A percentile compares a stretch with the other conserved stretches of the same genome.
Conservation (phyloP, 31 red algal species). For the Endocladia muricata region DNA sequence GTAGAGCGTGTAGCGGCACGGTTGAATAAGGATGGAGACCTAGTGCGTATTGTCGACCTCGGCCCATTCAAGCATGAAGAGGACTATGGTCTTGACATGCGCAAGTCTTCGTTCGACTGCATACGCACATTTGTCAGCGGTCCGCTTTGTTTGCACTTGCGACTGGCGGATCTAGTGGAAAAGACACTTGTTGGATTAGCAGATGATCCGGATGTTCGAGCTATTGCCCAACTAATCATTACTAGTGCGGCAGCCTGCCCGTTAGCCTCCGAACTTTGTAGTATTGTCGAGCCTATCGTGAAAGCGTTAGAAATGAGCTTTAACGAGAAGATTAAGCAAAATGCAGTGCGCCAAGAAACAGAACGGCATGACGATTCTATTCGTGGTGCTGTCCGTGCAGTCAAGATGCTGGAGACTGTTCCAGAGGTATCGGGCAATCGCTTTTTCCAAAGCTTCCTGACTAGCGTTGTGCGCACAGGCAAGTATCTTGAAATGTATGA, state of each 20-base stretch:
- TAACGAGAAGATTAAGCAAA: slow-evolving; percentile 74
- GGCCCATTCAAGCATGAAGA: slow-evolving; percentile 91
- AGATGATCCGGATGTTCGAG: slow-evolving; percentile 74
- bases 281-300: slow-evolving; percentile 49
- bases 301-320: slow-evolving; percentile 62
- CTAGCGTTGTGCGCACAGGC: slow-evolving; percentile 34
- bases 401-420: slow-evolving; percentile 62
- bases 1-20: slow-evolving; percentile 41
- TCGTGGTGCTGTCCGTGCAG: slow-evolving; percentile 60
- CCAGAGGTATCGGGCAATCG: slow-evolving; percentile 41
- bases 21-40: slow-evolving; percentile 58
- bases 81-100: slow-evolving; percentile 84
- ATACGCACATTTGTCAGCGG: slow-evolving; percentile 63
- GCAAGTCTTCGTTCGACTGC: slow-evolving; percentile 87
- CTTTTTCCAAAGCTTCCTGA: slow-evolving; percentile 56
- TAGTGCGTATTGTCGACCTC: slow-evolving; percentile 83
- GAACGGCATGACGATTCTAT: slow-evolving; percentile 86
- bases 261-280: slow-evolving; percentile 43
- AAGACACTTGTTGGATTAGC: slow-evolving; percentile 57
- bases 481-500: slow-evolving; percentile 65
- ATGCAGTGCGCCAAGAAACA: slow-evolving; percentile 88
- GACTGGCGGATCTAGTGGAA: slow-evolving; percentile 36
- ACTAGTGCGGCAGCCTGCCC: slow-evolving; percentile 42
- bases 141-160: slow-evolving; percentile 31
- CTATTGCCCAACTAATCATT: slow-evolving; percentile 69